Percentiles rank a stretch among this genome's conserved stretches.
These are phyloP conservation scores for Myriosclerotinia scirpicola DNA, from an alignment of 2,329 filamentous ascomycete genomes.

Conservation along the genomic window DNA sequence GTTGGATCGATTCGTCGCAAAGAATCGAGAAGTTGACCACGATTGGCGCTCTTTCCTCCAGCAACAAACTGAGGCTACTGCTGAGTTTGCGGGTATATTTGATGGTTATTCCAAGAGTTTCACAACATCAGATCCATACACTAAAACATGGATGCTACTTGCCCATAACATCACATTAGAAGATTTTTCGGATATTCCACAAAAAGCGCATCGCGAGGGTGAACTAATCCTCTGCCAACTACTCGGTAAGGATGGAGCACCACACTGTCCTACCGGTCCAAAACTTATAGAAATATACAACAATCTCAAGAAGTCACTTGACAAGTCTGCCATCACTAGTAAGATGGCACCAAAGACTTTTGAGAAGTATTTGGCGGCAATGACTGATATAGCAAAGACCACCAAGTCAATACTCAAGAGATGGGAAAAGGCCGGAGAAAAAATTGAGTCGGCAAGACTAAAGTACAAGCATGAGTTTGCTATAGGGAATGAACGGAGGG, in stretches of 20 bases:
- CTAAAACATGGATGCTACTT: background rate
- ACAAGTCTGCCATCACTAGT: background rate
- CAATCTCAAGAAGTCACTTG: background rate
- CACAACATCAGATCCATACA: no score
- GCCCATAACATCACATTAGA: background rate
- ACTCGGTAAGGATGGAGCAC: no score
- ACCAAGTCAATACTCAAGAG: background rate
- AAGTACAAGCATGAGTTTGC: background rate
- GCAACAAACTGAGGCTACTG: slow-evolving; percentile 1
- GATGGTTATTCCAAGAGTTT: background rate
- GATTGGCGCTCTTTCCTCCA: slow-evolving; percentile 12
- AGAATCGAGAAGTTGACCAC: slow-evolving; percentile 7
- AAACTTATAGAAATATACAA: background rate
- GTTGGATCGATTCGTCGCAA: background rate
- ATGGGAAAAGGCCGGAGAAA: background rate
- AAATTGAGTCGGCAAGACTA: background rate
- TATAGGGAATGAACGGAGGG: background rate
- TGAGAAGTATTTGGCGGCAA: background rate
- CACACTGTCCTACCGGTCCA: background rate
- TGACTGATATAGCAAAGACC: background rate
- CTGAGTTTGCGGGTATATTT: background rate
- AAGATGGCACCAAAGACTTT: background rate
- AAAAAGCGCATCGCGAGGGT: background rate
- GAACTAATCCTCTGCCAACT: slow-evolving; percentile 1
- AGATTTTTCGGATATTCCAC: background rate